Evolutionary conservation across 2,329 filamentous ascomycete species (phyloP).

Genomic region (Pyrenochaeta sp.): DNA sequence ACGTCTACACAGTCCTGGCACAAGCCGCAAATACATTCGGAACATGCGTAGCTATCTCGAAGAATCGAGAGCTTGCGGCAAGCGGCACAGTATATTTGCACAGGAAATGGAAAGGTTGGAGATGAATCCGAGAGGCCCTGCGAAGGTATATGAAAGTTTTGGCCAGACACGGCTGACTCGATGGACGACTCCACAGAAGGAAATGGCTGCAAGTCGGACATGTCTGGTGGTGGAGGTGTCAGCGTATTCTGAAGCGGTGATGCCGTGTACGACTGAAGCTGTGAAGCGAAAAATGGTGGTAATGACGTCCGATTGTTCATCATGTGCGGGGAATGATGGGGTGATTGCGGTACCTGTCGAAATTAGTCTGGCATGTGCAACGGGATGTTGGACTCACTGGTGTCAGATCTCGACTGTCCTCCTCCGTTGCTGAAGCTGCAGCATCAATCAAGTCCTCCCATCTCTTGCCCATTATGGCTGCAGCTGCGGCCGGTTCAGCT

Average conservation of each 20-base stretch:
- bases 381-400: constrained; percentile 68
- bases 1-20: constrained; percentile 88
- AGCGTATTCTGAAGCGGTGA: constrained; percentile 90
- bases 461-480: constrained; percentile 78
- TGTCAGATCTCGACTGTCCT: constrained; percentile 86
- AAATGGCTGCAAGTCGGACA: constrained; percentile 71
- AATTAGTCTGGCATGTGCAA: constrained; percentile 24
- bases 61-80: constrained; percentile 81
- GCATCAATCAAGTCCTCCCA: constrained; percentile 98
- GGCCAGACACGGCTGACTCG: constrained; percentile 75
- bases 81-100: constrained; percentile 92
- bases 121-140: constrained; percentile 66
- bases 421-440: constrained; percentile 90
- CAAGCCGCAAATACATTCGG: constrained; percentile 93
- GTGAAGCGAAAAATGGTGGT: constrained; percentile 62
- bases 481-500: constrained; percentile 81
- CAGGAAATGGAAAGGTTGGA: constrained; percentile 60
- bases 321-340: constrained; percentile 61
- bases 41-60: constrained; percentile 89
- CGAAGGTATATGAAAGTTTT: constrained; percentile 67
- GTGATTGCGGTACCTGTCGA: constrained; percentile 57
- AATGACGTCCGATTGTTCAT: constrained; percentile 65
- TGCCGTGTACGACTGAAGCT: constrained; percentile 77
- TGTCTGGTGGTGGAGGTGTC: constrained; percentile 73
- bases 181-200: constrained; percentile 86